A percentile compares a stretch with the other conserved stretches of the same genome.
These are phyloP conservation scores for Phialocephala subalpina DNA, from an alignment of 2,329 filamentous ascomycete species.

Conservation along the genomic window DNA sequence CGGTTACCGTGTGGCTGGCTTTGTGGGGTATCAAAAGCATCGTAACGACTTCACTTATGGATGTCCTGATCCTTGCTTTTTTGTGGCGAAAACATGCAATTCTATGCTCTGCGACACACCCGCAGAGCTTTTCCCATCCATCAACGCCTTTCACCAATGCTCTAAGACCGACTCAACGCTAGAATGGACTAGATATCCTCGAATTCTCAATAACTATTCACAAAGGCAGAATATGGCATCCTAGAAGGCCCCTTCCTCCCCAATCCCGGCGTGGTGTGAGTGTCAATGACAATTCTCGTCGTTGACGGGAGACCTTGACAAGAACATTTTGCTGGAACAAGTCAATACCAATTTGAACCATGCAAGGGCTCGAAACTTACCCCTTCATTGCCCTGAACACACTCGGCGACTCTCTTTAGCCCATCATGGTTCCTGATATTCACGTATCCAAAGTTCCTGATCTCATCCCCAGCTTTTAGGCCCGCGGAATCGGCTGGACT, in stretches of 20 bases:
- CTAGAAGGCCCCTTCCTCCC: constrained; percentile 89
- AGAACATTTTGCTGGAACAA: constrained; percentile 68
- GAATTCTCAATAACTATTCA: constrained; percentile 50
- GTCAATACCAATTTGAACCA: constrained; percentile 25
- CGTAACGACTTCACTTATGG: not conserved
- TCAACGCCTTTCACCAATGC: constrained; percentile 29
- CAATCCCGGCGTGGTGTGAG: constrained; percentile 82
- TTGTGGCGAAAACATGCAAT: not conserved
- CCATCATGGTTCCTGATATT: constrained; percentile 87
- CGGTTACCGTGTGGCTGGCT: not conserved
- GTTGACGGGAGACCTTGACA: constrained; percentile 65
- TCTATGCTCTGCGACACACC: not conserved
- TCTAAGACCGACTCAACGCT: constrained; percentile 8
- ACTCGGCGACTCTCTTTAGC: constrained; percentile 85
- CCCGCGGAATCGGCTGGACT: constrained; percentile 88
- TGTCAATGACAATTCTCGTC: constrained; percentile 70
- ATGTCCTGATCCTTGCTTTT: not conserved
- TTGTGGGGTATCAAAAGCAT: not conserved
- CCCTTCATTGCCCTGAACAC: constrained; percentile 88
- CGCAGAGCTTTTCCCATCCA: constrained; percentile 13
- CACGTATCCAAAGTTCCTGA: constrained; percentile 85
- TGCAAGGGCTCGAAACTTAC: constrained; percentile 58
- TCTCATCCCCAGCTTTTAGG: constrained; percentile 79
- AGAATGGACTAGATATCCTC: not conserved
- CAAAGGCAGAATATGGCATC: constrained; percentile 87